Base-by-base conservation (phyloP, 2,329 filamentous ascomycete species). In the Apiospora rasikravindrae region DNA sequence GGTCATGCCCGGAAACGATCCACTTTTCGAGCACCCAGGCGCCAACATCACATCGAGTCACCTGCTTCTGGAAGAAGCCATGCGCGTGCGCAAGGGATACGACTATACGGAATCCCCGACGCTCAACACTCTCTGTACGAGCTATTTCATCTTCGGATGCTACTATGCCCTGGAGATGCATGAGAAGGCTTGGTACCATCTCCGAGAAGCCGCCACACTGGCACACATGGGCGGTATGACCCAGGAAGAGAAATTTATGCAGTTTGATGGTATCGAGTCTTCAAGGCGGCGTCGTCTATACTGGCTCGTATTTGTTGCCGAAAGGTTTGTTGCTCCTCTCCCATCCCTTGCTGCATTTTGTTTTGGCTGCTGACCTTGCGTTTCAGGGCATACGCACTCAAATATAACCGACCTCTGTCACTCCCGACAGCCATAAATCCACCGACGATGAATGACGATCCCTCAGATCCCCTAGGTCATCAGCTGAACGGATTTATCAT, bases 111-210 rank as follows among this genome's bases (percentile, higher is more conserved):
- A 89, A 69, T 83, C 83, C 19, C 86, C 90, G 10, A 88, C 85
- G 11, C 80, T 88, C 72, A 89, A 90, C 76, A 88, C 84, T 64
- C 80, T 94, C 16, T 89, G 91, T 72, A 94, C 92, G n/a, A 94
- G 92, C 70, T 94, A 93, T 81, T 95, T 96, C 80, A 80, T 96
- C 37, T 95, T 94, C 77, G 92, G 89, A 49, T 92, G 91, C 72
- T 90, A 92, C 79, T 92, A 92, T 73, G 91, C 90, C 49, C 83
- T 94, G 67, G 92, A 94, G 74, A 86, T 91, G 79, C 92, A 95
- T 79, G 90, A 93, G 74, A 91, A 91, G 80, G 93, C 93, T 1
- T 96, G 93, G 93, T 95, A 91, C 78, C 90, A 94, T 79, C 84
- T 96, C 13, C 90, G 93, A 37, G 93, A 96, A 81, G 92, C 92